These are phyloP conservation scores for Paraphysoderma sedebokerense DNA, from an alignment of 371 early-diverging fungal species.

Conservation along the genomic window DNA sequence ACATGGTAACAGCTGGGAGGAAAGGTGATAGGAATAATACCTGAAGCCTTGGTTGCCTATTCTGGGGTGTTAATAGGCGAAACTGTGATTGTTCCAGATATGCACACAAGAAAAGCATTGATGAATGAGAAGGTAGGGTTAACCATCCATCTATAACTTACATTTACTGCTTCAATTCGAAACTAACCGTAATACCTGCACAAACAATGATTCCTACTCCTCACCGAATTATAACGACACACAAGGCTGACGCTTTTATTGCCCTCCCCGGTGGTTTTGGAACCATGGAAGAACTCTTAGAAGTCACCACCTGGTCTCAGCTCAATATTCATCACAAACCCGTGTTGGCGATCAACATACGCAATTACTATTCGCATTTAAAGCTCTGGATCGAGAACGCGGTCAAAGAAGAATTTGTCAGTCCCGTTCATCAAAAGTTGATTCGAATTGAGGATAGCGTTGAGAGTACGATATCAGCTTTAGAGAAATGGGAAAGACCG, in stretches of 20 bases:
- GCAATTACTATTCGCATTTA: conserved; percentile 50
- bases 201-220: background rate
- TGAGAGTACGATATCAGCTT: too few species aligned
- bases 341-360: conserved; percentile 52
- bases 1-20: conserved; percentile 15
- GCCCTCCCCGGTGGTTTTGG: conserved; percentile 76
- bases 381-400: conserved; percentile 36
- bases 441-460: too few species aligned
- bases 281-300: conserved; percentile 71
- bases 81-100: conserved; percentile 49
- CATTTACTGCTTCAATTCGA: too few species aligned
- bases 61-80: conserved; percentile 33
- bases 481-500: too few species aligned
- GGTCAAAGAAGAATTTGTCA: conserved; percentile 25
- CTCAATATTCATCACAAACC: conserved; percentile 56
- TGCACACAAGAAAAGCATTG: conserved; percentile 63
- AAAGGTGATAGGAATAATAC: conserved; percentile 36
- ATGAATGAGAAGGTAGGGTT: conserved; percentile 32
- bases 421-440: too few species aligned
- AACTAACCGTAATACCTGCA: background rate
- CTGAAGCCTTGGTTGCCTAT: conserved; percentile 32
- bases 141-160: background rate
- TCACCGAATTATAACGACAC: background rate
- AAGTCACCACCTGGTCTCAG: conserved; percentile 69
- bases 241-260: conserved; percentile 48